Evolutionary conservation across 768 basidiomycete species (phyloP).

Genomic region (Boletus rufocinnamomeus): DNA sequence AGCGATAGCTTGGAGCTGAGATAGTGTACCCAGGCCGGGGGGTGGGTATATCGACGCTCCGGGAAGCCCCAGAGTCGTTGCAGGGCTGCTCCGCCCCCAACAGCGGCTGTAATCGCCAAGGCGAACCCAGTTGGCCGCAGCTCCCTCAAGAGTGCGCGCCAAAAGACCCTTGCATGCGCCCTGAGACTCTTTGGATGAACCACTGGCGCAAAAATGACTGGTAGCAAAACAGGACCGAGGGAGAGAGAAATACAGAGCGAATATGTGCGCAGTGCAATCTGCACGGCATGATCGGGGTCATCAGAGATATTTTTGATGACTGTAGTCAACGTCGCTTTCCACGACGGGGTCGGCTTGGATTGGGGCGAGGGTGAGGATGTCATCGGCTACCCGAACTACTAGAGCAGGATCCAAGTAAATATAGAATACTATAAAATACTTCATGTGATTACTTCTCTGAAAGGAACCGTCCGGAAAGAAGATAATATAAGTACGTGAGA

Average conservation of each 20-base stretch:
- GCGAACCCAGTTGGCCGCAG: slow-evolving; percentile 66
- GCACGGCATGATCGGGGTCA: slow-evolving; percentile 51
- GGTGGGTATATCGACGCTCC: slow-evolving; percentile 7
- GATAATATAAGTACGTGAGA: background rate
- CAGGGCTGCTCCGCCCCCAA: slow-evolving; percentile 64
- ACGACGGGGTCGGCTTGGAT: background rate
- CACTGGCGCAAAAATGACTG: slow-evolving; percentile 45
- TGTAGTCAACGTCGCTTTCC: slow-evolving; percentile 1
- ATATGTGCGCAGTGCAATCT: slow-evolving; percentile 68
- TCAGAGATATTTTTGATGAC: slow-evolving; percentile 19
- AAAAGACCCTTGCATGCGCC: slow-evolving; percentile 11
- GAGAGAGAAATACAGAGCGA: slow-evolving; percentile 62
- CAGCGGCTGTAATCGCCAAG: slow-evolving; percentile 59
- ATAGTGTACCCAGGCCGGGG: background rate
- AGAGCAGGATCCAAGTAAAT: background rate
- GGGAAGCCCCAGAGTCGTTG: slow-evolving; percentile 44
- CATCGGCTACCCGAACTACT: slow-evolving; percentile 1
- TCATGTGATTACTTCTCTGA: slow-evolving; percentile 10
- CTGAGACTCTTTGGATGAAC: slow-evolving; percentile 28
- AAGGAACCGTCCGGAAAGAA: background rate
- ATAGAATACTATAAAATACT: background rate
- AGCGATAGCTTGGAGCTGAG: slow-evolving; percentile 35
- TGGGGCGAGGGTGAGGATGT: slow-evolving; percentile 1
- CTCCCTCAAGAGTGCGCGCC: slow-evolving; percentile 53
- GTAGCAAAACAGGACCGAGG: slow-evolving; percentile 64